Evolutionary conservation across 2,329 filamentous ascomycete species (phyloP), one percentile per base, ranked within the genome.

Genomic region (Hymenoscyphus salicellus): DNA sequence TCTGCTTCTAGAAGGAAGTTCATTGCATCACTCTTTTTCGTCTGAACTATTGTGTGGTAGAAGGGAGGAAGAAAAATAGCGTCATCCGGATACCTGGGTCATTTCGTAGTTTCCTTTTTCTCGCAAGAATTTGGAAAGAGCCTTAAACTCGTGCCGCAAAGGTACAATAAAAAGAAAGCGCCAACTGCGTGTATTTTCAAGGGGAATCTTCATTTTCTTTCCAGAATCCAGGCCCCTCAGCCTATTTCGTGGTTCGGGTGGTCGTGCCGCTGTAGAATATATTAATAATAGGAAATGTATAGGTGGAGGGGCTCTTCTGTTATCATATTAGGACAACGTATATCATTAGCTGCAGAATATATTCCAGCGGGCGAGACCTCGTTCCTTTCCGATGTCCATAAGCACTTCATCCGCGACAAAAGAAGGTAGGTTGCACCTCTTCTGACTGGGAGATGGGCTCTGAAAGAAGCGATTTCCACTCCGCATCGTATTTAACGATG

Each of bases 311-410:
- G 38, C 20, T 43, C 33, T 41, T 41, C 28, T 36, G 46, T 33
- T 61, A 55, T 57, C 57, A 63, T 63, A 63, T 61, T 61, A 41
- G 60, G 52, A 26, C 55, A 58, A 65, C 63, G 56, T 63, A 61
- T 65, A 55, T 52, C 57, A 28, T 56, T 62, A 66, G 59, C 55
- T 62, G 55, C 62, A 63, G 64, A 46, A 46, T 52, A 43, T 56
- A 20, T 38, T 56, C 32, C 46, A 41, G 43, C 52, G 55, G 16
- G 23, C 41, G 55, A 33, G 85, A 85, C 32, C 85, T 78, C n/a
- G 82, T 77, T 66, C 79, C 77, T 38, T 84, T 75, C 17, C 81
- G 81, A 5, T 72, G n/a, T 36, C 30, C 41, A 73, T 90, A 90
- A 96, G 66, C 81, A 80, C 2, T 87, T 87, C 58, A 23, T 32